Conservation (phyloP, 495 filamentous ascomycete genomes). For the Daldinia bambusicola region DNA sequence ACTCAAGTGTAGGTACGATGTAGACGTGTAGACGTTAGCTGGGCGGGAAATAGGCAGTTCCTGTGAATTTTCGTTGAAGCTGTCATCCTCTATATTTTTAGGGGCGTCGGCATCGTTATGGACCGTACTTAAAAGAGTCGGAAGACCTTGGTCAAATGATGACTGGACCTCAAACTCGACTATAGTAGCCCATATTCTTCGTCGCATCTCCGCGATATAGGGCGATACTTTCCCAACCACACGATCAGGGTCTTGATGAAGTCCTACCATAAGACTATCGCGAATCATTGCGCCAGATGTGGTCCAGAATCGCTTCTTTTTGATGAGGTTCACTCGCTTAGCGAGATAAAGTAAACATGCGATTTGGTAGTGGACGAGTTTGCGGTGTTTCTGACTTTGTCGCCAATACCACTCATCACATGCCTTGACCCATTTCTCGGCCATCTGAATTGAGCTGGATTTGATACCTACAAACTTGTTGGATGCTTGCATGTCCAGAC, state of each 20-base stretch:
- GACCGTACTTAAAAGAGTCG: conserved; percentile 47
- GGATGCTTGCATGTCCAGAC: conserved; percentile 71
- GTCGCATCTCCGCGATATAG: conserved; percentile 51
- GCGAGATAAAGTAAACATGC: conserved; percentile 50
- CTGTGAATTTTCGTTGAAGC: conserved; percentile 45
- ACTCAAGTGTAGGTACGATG: conserved; percentile 49
- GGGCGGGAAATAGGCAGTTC: conserved; percentile 44
- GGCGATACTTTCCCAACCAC: conserved; percentile 39
- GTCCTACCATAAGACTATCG: conserved; percentile 45
- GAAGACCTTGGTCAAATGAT: conserved; percentile 51
- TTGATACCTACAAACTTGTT: conserved; percentile 48
- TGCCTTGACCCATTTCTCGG: conserved; percentile 48
- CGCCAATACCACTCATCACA: conserved; percentile 47
- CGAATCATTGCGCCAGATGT: conserved; percentile 47
- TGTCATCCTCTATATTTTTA: conserved; percentile 49
- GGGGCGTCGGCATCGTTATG: conserved; percentile 45
- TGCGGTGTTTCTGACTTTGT: conserved; percentile 49
- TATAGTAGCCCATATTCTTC: conserved; percentile 49
- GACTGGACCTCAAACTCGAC: conserved; percentile 51
- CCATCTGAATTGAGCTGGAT: conserved; percentile 45
- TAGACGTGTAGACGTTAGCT: conserved; percentile 44
- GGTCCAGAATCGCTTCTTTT: conserved; percentile 52
- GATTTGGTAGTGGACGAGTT: conserved; percentile 51
- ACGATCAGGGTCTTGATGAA: conserved; percentile 48
- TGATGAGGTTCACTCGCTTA: conserved; percentile 48